phyloP scores from a whole-genome alignment of 345 rosid species.

The Corymbia maculata region DNA sequence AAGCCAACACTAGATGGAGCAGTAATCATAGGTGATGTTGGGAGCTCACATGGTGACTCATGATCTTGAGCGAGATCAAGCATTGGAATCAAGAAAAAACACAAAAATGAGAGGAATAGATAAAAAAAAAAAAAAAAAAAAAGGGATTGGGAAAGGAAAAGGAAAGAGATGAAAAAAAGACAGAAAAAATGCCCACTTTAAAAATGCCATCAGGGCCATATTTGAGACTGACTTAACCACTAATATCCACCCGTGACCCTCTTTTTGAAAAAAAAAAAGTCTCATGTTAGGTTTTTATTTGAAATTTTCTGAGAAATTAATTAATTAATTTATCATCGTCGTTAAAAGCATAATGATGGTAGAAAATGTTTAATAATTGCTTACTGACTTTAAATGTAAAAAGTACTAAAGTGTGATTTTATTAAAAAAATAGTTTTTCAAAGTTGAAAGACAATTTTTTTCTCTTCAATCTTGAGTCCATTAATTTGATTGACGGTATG shows the following conservation, averaged over 20 bases:
- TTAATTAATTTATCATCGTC: not conserved
- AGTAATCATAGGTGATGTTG: too few species aligned
- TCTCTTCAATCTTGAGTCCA: not conserved
- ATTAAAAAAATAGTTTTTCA: not conserved
- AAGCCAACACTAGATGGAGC: too few species aligned
- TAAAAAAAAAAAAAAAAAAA: too few species aligned
- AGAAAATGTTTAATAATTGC: not conserved
- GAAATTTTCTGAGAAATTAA: not conserved
- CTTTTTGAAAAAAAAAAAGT: not conserved
- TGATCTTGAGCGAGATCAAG: too few species aligned
- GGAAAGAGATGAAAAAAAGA: not conserved
- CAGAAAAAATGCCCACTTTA: not conserved
- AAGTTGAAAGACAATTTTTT: not conserved
- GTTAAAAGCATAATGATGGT: not conserved
- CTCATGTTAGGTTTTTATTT: not conserved
- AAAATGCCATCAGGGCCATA: not conserved
- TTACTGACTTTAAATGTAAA: not conserved
- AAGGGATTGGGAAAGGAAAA: rapidly evolving
- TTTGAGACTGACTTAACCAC: not conserved
- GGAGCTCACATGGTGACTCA: too few species aligned
- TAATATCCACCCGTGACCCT: rapidly evolving
- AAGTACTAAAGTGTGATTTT: not conserved
- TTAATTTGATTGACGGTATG: not conserved
- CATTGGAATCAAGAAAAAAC: too few species aligned
- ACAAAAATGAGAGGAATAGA: too few species aligned